Evolutionary conservation across 2,329 filamentous ascomycete genomes (phyloP).

Genomic region (Blastomyces silverae): DNA sequence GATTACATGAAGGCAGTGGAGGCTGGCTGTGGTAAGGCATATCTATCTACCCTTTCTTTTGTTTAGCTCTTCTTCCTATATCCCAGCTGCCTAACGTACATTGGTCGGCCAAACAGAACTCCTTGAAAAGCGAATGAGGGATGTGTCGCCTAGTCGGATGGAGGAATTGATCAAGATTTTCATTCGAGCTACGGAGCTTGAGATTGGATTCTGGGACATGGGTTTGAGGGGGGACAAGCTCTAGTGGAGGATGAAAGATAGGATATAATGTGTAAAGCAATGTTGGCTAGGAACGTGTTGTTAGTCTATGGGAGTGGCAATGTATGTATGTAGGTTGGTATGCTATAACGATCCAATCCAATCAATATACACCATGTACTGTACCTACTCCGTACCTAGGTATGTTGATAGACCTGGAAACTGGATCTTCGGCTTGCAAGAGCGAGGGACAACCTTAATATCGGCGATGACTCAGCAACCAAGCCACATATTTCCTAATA

Average conservation of each 20-base stretch:
- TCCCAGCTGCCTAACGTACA: slow-evolving; percentile 8
- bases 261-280: not conserved
- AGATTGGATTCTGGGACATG: slow-evolving; percentile 71
- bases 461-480: not conserved
- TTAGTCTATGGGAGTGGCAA: not conserved
- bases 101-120: slow-evolving; percentile 47
- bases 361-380: too few relatives aligned
- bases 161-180: slow-evolving; percentile 82
- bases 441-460: too few relatives aligned
- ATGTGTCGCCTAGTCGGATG: slow-evolving; percentile 66
- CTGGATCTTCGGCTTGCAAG: too few relatives aligned
- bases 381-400: too few relatives aligned
- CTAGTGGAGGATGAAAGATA: not conserved
- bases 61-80: not conserved
- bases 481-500: not conserved
- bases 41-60: slow-evolving; percentile 6
- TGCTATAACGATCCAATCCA: too few relatives aligned
- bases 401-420: too few relatives aligned
- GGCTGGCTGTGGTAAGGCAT: slow-evolving; percentile 57
- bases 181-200: slow-evolving; percentile 74
- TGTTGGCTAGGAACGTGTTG: not conserved
- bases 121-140: slow-evolving; percentile 66
- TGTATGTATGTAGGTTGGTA: not conserved
- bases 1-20: slow-evolving; percentile 69
- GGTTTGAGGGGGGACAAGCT: slow-evolving; percentile 37